These are phyloP conservation scores for Aethionema arabicum DNA, from an alignment of 345 rosid genomes.

Conservation along the genomic window DNA sequence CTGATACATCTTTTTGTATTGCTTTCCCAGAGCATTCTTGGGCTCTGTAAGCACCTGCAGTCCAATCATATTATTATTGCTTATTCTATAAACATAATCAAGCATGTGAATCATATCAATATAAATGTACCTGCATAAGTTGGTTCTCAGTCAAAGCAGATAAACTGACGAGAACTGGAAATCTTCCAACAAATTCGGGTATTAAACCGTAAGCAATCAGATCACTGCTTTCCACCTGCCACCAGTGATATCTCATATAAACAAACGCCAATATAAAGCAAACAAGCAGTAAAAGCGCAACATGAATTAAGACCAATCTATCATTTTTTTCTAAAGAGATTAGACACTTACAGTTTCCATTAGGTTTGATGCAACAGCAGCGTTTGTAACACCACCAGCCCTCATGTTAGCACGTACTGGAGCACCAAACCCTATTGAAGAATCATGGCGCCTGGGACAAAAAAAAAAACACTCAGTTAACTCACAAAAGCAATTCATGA, in stretches of 20 bases:
- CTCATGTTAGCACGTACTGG: slow-evolving; percentile 99
- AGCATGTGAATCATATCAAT: slow-evolving; percentile 12
- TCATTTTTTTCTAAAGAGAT: slow-evolving; percentile 1
- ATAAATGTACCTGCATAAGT: slow-evolving; percentile 73
- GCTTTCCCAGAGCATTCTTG: slow-evolving; percentile 95
- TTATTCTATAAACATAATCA: background rate
- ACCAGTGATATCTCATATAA: slow-evolving; percentile 23
- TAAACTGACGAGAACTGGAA: slow-evolving; percentile 93
- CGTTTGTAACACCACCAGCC: slow-evolving; percentile 68
- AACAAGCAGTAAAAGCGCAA: slow-evolving; percentile 8
- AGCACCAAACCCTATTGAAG: slow-evolving; percentile 98
- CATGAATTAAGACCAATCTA: background rate
- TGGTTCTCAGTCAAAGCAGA: slow-evolving; percentile 93
- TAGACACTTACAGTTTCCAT: slow-evolving; percentile 75
- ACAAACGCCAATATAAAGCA: slow-evolving; percentile 15
- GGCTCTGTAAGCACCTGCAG: slow-evolving; percentile 88
- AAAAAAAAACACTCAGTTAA: slow-evolving; percentile 15
- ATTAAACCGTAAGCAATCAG: slow-evolving; percentile 90
- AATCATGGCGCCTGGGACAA: slow-evolving; percentile 81
- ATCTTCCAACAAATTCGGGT: slow-evolving; percentile 99
- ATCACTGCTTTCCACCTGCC: slow-evolving; percentile 97
- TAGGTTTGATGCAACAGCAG: slow-evolving; percentile 73
- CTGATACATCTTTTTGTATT: slow-evolving; percentile 89
- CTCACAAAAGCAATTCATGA: slow-evolving; percentile 2
- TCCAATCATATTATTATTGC: slow-evolving; percentile 10